Base-by-base conservation (phyloP, 2,329 filamentous ascomycete species). In the Pseudocercospora fuligena region DNA sequence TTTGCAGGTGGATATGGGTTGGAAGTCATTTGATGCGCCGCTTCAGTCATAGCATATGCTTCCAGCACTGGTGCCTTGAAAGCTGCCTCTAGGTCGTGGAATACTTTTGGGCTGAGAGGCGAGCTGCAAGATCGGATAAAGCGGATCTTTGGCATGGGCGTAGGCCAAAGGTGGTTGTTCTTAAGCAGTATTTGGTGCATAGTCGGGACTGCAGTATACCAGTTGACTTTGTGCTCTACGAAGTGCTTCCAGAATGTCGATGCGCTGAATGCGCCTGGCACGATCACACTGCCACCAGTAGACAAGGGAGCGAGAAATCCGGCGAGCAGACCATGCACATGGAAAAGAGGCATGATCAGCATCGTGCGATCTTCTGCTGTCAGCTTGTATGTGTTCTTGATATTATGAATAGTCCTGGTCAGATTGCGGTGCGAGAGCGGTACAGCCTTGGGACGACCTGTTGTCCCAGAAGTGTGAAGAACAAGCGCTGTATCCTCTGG, bases 41-140 rank as follows among this genome's bases (percentile, higher is more conserved):
- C 93, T 82, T 96, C 93, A 47, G 93, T 96, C 93, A 97, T 97
- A 71, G 93, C 93, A 75, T 96, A 96, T 9, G 93, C 93, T 81
- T 96, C 93, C 19, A 97, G 85, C 0, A 97, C 93, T 0, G 93
- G 92, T 0, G 93, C 92, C 60, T 88, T 84, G 78, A 93, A 92
- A 0, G 88, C 85, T 73, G 88, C 85, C 76, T 96, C 92, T 5
- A 97, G 86, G 73, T 92, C 89, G 69, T 92, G 85, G 81, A 95
- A 94, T 60, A 89, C 89, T 69, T 92, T 93, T 0, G 93, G 93
- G 2, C 91, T 92, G 14, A 97, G 84, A 0, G 92, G 92, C 21
- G 91, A 93, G 11, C 92, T 94, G 82, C 93, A 96, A 14, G 92
- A 95, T 71, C 93, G 88, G 75, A 97, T 94, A 81, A 96, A 96